Conservation (phyloP, 1,139 yeast species). For the Yamadazyma sp. region DNA sequence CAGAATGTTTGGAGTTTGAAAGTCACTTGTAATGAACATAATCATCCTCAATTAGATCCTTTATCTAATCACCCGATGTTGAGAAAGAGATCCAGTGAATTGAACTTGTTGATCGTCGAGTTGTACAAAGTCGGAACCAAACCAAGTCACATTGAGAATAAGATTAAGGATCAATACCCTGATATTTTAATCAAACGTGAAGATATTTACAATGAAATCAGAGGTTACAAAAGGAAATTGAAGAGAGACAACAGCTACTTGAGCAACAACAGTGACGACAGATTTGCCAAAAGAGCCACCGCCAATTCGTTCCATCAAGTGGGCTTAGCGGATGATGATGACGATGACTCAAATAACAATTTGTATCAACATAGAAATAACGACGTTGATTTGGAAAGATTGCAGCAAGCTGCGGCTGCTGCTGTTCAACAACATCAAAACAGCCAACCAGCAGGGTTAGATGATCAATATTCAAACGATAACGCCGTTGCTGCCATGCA, state of each 20-base stretch:
- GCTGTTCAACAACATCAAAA: constrained; percentile 32
- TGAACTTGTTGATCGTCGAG: constrained; percentile 52
- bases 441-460: constrained; percentile 17
- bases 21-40: constrained; percentile 58
- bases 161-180: constrained; percentile 53
- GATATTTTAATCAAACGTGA: constrained; percentile 57
- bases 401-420: constrained; percentile 31
- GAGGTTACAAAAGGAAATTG: constrained; percentile 57
- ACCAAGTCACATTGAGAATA: constrained; percentile 57
- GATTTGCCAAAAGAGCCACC: constrained; percentile 20
- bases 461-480: constrained; percentile 26
- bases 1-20: constrained; percentile 53
- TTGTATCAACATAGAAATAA: constrained; percentile 13
- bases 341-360: constrained; percentile 22
- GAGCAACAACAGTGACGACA: constrained; percentile 15
- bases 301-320: constrained; percentile 36
- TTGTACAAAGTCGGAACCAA: constrained; percentile 57
- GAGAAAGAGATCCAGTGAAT: constrained; percentile 53
- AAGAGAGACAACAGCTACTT: constrained; percentile 39
- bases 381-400: constrained; percentile 17
- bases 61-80: constrained; percentile 58
- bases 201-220: constrained; percentile 57
- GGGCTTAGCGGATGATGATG: constrained; percentile 31
- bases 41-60: constrained; percentile 60
- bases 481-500: constrained; percentile 43